These are phyloP conservation scores for Cornus kousa DNA, from an alignment of 148 eudicot genomes.

Conservation along the genomic window DNA sequence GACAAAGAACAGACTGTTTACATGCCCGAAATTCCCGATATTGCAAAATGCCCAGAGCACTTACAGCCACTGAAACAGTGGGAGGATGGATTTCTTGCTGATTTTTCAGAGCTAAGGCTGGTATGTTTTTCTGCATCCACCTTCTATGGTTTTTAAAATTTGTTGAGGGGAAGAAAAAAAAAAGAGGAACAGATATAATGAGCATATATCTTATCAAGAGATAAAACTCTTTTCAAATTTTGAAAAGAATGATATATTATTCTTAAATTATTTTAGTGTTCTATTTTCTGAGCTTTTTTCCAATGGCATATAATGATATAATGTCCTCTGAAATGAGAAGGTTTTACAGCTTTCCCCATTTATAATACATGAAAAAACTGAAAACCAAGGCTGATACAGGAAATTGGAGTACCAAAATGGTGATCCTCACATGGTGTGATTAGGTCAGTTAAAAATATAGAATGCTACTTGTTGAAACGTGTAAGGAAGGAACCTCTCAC, in stretches of 20 bases:
- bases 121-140: constrained; percentile 26
- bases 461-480: neutral
- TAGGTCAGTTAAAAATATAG: neutral
- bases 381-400: neutral
- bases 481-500: too few relatives aligned
- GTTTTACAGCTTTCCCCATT: neutral
- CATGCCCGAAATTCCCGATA: constrained; percentile 88
- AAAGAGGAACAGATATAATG: neutral
- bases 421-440: neutral
- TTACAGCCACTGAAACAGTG: constrained; percentile 65
- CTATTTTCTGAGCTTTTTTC: too few relatives aligned
- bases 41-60: constrained; percentile 71
- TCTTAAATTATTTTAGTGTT: too few relatives aligned
- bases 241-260: too few relatives aligned
- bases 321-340: too few relatives aligned
- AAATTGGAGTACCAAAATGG: neutral
- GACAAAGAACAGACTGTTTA: constrained; percentile 70
- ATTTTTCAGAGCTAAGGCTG: constrained; percentile 76
- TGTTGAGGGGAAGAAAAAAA: neutral
- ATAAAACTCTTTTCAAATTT: too few relatives aligned
- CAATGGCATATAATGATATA: too few relatives aligned
- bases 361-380: neutral
- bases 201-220: too few relatives aligned
- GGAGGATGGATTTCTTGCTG: constrained; percentile 77
- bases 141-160: neutral